A percentile compares a stretch with the other conserved stretches of the same genome.
Conservation (phyloP, 495 filamentous ascomycete species). For the Thermothielavioides terrestris region DNA sequence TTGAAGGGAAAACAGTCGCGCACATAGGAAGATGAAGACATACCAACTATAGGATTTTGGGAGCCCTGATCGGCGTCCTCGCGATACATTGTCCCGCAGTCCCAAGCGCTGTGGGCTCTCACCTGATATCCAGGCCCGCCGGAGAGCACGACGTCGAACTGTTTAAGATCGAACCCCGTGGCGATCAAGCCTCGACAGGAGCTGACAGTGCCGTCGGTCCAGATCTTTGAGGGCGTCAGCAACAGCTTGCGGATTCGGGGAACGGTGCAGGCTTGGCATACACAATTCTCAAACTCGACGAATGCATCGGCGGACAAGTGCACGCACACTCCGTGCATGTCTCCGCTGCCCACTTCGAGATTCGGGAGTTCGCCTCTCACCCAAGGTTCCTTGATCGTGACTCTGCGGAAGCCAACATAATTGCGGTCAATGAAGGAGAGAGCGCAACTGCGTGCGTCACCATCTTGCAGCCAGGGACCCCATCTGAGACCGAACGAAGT, state of each 20-base stretch:
- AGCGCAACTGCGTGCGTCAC: constrained; percentile 23
- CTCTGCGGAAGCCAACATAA: constrained; percentile 38
- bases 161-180: constrained; percentile 28
- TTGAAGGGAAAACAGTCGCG: background rate
- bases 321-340: constrained; percentile 33
- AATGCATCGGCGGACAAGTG: constrained; percentile 37
- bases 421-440: constrained; percentile 34
- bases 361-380: constrained; percentile 14
- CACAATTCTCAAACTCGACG: constrained; percentile 39
- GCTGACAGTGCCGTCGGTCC: constrained; percentile 19
- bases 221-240: constrained; percentile 30
- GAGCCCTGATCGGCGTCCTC: constrained; percentile 1
- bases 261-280: constrained; percentile 11
- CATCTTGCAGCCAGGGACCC: constrained; percentile 33
- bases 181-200: constrained; percentile 36
- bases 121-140: constrained; percentile 7
- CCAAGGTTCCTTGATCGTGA: constrained; percentile 25
- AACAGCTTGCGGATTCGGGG: background rate
- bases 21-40: background rate
- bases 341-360: constrained; percentile 21
- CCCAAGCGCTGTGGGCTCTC: constrained; percentile 21
- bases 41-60: constrained; percentile 40
- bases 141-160: constrained; percentile 31
- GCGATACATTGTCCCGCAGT: constrained; percentile 33
- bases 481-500: constrained; percentile 39